Evolutionary conservation across 768 basidiomycete genomes (phyloP).

Genomic region (Phanerochaete carnosa): DNA sequence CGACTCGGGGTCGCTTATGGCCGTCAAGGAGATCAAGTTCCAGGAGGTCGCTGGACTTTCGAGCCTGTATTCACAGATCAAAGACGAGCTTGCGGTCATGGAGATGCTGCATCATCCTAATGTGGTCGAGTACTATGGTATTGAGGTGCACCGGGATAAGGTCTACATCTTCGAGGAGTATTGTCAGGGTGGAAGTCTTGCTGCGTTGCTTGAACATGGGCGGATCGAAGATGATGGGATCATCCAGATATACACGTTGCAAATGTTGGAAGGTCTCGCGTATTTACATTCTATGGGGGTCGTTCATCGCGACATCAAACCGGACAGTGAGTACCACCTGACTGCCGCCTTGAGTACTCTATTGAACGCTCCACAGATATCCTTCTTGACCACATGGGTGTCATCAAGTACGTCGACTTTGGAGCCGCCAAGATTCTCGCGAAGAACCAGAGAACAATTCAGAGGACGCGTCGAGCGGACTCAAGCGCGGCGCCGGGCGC

Average conservation of each 20-base stretch:
- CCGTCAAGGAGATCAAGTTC: conserved; percentile 98
- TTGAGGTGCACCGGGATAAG: conserved; percentile 97
- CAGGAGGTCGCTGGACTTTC: conserved; percentile 89
- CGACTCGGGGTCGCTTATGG: conserved; percentile 95
- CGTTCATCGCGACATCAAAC: conserved; percentile 96
- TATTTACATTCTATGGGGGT: conserved; percentile 93
- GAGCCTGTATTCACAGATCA: conserved; percentile 87
- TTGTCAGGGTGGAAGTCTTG: conserved; percentile 93
- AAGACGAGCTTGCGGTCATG: conserved; percentile 96
- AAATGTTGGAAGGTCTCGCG: conserved; percentile 91
- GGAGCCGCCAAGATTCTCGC: conserved; percentile 96
- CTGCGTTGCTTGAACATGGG: conserved; percentile 85
- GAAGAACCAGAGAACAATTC: conserved; percentile 81
- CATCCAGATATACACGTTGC: conserved; percentile 92
- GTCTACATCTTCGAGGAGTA: conserved; percentile 99
- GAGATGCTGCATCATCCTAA: conserved; percentile 97
- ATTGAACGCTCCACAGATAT: conserved; percentile 62
- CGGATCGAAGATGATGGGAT: conserved; percentile 96
- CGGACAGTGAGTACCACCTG: conserved; percentile 74
- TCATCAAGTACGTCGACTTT: conserved; percentile 97
- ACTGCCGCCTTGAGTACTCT: background rate
- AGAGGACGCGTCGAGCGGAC: conserved; percentile 61
- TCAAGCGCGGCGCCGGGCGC: conserved; percentile 21
- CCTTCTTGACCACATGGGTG: conserved; percentile 81
- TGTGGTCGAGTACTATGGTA: conserved; percentile 97